Percentiles rank a stretch among this genome's conserved stretches.
These are phyloP conservation scores for Aspergillus haitiensis DNA, from an alignment of 495 filamentous ascomycete species.

Conservation along the genomic window DNA sequence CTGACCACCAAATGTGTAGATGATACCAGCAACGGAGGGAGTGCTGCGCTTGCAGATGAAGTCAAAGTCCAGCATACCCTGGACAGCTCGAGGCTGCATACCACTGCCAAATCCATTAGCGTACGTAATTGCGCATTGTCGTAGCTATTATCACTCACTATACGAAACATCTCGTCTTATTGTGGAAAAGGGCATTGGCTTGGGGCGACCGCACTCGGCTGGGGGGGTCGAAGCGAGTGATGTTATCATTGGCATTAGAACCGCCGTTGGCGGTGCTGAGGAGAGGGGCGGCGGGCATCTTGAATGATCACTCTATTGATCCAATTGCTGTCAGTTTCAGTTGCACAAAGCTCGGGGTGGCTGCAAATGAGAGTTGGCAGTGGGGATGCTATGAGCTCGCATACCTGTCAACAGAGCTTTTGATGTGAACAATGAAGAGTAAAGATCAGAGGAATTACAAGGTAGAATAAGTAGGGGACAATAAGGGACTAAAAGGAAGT, in stretches of 20 bases:
- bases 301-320: slow-evolving; percentile 29
- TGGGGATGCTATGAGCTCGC: slow-evolving; percentile 2
- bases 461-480: slow-evolving; percentile 22
- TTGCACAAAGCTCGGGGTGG: neutral
- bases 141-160: slow-evolving; percentile 60
- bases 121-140: slow-evolving; percentile 11
- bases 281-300: slow-evolving; percentile 50
- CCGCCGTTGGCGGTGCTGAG: slow-evolving; percentile 43
- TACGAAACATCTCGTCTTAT: slow-evolving; percentile 99
- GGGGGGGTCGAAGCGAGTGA: slow-evolving; percentile 90
- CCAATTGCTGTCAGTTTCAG: slow-evolving; percentile 10
- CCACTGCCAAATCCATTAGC: slow-evolving; percentile 54
- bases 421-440: slow-evolving; percentile 5
- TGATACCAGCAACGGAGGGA: slow-evolving; percentile 97
- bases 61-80: slow-evolving; percentile 99
- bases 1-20: slow-evolving; percentile 99
- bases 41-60: slow-evolving; percentile 99
- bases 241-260: slow-evolving; percentile 90
- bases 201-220: slow-evolving; percentile 88
- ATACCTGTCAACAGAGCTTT: slow-evolving; percentile 30
- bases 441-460: slow-evolving; percentile 22
- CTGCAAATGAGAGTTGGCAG: slow-evolving; percentile 2
- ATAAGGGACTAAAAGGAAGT: slow-evolving; percentile 2
- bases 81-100: slow-evolving; percentile 94
- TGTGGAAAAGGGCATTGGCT: slow-evolving; percentile 89